Conservation (phyloP, 2,329 filamentous ascomycete genomes). For the Fusarium protoensiforme region DNA sequence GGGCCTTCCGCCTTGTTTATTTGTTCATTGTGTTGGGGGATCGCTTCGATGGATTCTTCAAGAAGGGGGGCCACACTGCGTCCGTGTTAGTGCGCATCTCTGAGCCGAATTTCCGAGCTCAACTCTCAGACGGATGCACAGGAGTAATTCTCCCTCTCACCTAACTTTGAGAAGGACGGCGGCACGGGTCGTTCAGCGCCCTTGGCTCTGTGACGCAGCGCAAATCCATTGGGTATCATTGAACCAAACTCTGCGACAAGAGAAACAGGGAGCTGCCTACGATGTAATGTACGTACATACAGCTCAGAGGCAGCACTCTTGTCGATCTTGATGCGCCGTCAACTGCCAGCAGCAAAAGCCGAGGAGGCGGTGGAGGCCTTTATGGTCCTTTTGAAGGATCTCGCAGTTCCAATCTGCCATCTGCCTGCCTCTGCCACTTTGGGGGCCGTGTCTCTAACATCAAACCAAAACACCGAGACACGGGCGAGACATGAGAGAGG, state of each 20-base stretch:
- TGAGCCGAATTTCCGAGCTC: constrained; percentile 34
- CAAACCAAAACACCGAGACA: constrained; percentile 17
- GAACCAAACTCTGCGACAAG: constrained; percentile 25
- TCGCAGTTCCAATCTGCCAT: not conserved
- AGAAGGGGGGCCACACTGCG: constrained; percentile 11
- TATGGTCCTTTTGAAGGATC: constrained; percentile 12
- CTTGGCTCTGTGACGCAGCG: constrained; percentile 24
- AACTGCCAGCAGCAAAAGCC: constrained; percentile 11
- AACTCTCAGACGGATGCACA: constrained; percentile 3
- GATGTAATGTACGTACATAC: not conserved
- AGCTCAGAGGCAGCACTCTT: constrained; percentile 7
- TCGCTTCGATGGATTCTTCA: not conserved
- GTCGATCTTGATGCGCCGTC: constrained; percentile 27
- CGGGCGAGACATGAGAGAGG: constrained; percentile 12
- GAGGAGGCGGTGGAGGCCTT: constrained; percentile 20
- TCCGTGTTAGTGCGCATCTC: constrained; percentile 10
- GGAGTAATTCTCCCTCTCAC: constrained; percentile 4
- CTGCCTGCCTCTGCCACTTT: not conserved
- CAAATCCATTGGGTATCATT: constrained; percentile 17
- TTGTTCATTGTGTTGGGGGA: not conserved
- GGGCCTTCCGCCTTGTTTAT: not conserved
- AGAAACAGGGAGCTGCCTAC: constrained; percentile 23
- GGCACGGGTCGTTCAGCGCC: constrained; percentile 19
- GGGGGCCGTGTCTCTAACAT: constrained; percentile 25
- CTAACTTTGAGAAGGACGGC: not conserved